phyloP scores from a whole-genome alignment of 2,329 filamentous ascomycete species.

The Alternaria arborescens region DNA sequence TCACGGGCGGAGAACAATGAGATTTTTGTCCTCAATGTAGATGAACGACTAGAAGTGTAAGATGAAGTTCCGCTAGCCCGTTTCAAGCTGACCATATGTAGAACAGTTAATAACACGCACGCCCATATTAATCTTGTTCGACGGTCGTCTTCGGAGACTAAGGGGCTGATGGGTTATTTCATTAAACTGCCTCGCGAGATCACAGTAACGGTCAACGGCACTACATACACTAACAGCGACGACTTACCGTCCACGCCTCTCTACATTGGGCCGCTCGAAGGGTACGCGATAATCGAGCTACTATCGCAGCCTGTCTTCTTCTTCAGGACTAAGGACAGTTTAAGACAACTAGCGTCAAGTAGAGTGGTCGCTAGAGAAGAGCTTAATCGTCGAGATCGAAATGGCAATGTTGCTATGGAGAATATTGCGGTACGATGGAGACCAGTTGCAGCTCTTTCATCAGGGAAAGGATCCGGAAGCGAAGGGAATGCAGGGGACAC shows the following conservation, averaged over 20 bases:
- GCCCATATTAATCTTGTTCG: conserved; percentile 11
- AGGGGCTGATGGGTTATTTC: conserved; percentile 12
- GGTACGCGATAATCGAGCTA: conserved; percentile 32
- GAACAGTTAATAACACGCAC: not conserved
- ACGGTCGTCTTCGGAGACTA: not conserved
- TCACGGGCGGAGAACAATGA: conserved; percentile 5
- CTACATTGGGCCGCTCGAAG: conserved; percentile 28
- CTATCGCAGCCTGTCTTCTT: conserved; percentile 32
- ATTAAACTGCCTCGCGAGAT: conserved; percentile 17
- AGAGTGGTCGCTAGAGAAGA: not conserved
- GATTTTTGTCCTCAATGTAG: conserved; percentile 1
- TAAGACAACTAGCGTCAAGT: not conserved
- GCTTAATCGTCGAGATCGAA: conserved; percentile 2
- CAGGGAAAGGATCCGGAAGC: too few species aligned
- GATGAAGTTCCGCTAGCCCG: not conserved
- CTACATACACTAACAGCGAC: conserved; percentile 21
- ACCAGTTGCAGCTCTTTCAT: not conserved
- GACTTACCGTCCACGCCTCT: not conserved
- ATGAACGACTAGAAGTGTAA: conserved; percentile 17
- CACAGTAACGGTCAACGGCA: conserved; percentile 27
- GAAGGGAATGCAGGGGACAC: not conserved
- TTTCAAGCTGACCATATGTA: not conserved
- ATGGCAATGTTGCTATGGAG: not conserved
- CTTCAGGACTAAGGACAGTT: conserved; percentile 21
- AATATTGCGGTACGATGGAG: conserved; percentile 1